phyloP scores from a whole-genome alignment of 2,329 filamentous ascomycete species.

The Neofusicoccum laricinum region DNA sequence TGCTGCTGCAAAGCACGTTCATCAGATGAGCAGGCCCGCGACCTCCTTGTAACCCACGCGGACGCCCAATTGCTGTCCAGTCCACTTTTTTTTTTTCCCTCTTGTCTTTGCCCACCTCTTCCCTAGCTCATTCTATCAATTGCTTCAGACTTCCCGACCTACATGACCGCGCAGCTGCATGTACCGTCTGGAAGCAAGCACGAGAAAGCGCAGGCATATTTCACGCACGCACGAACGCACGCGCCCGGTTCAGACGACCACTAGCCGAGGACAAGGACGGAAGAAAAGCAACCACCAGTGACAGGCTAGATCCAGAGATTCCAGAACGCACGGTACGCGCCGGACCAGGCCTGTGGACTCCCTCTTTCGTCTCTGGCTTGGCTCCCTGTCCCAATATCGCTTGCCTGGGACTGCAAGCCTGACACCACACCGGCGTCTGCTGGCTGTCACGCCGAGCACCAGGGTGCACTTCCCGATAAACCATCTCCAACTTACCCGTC shows the following conservation, averaged over 20 bases:
- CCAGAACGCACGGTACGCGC: not conserved
- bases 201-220: constrained; percentile 1
- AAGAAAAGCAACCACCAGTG: not conserved
- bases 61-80: not conserved
- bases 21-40: too few species aligned
- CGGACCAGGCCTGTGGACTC: not conserved
- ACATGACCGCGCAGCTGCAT: constrained; percentile 4
- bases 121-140: not conserved
- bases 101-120: not conserved
- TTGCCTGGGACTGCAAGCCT: not conserved
- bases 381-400: not conserved
- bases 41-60: too few species aligned
- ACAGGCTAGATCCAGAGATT: not conserved
- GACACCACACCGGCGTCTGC: not conserved
- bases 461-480: not conserved
- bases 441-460: not conserved
- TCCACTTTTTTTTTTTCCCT: too few species aligned
- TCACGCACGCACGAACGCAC: not conserved
- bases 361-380: not conserved
- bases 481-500: not conserved
- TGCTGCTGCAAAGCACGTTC: too few species aligned
- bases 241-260: not conserved
- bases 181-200: not conserved
- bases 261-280: not conserved
- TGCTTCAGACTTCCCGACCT: constrained; percentile 6